Evolutionary conservation across 1,139 yeast species (phyloP).

Genomic region (Pneumocystis sp.): DNA sequence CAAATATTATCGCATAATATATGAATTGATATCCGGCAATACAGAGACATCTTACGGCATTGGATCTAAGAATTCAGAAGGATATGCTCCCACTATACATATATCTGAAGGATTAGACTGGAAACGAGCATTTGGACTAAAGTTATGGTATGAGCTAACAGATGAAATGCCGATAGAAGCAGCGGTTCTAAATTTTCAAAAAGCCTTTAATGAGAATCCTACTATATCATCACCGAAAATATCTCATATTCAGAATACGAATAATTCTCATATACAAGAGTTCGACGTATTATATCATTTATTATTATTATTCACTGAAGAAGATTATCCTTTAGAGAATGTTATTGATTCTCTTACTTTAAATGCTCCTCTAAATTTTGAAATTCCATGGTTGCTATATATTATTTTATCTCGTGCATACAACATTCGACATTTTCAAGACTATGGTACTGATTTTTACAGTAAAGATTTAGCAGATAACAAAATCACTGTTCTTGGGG

Average conservation of each 20-base stretch:
- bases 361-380: conserved; percentile 20
- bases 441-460: neutral
- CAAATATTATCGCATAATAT: conserved; percentile 38
- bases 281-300: conserved; percentile 24
- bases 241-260: conserved; percentile 11
- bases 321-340: conserved; percentile 16
- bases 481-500: conserved; percentile 24
- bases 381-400: conserved; percentile 43
- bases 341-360: conserved; percentile 13
- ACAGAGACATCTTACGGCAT: conserved; percentile 20
- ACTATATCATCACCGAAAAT: conserved; percentile 17
- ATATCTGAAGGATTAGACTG: conserved; percentile 42
- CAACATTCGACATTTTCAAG: conserved; percentile 12
- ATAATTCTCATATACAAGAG: neutral
- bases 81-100: conserved; percentile 21
- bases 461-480: conserved; percentile 12
- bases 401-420: conserved; percentile 30
- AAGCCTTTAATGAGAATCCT: conserved; percentile 17
- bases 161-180: conserved; percentile 22
- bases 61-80: conserved; percentile 9
- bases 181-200: conserved; percentile 23
- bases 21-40: conserved; percentile 50
- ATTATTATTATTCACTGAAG: conserved; percentile 30
- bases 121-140: conserved; percentile 46
- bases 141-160: conserved; percentile 41